Conservation (phyloP, 148 eudicot genomes). For the Fagopyrum homotropicum region DNA sequence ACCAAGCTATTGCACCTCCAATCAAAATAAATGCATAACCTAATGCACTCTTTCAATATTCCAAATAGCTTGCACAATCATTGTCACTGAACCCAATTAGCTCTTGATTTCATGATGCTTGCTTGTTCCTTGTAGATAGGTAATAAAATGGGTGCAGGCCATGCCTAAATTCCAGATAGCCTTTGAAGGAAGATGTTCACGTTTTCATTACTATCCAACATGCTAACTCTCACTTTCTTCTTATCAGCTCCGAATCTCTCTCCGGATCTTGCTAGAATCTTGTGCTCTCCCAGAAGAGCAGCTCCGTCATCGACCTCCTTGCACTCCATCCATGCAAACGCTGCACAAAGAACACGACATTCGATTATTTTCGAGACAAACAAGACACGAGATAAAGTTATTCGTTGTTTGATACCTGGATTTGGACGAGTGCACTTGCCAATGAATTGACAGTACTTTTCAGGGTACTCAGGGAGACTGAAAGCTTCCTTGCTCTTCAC, state of each 20-base stretch:
- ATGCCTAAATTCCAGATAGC: constrained; percentile 23
- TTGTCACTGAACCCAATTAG: too few relatives aligned
- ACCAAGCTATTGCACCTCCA: too few relatives aligned
- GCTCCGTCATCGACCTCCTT: constrained; percentile 47
- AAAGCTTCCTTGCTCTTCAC: constrained; percentile 33
- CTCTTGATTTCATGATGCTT: too few relatives aligned
- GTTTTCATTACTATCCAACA: constrained; percentile 57
- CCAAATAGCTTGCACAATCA: too few relatives aligned
- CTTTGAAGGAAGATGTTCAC: constrained; percentile 53
- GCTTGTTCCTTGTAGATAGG: not conserved
- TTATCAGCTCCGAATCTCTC: constrained; percentile 48
- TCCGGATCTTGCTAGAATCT: constrained; percentile 54
- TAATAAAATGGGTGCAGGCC: not conserved
- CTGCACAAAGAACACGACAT: constrained; percentile 13
- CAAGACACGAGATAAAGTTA: not conserved
- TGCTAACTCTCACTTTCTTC: constrained; percentile 53
- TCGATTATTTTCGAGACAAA: not conserved
- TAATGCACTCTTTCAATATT: too few relatives aligned
- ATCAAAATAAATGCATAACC: too few relatives aligned
- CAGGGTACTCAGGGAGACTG: constrained; percentile 33
- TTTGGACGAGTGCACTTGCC: constrained; percentile 27
- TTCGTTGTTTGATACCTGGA: constrained; percentile 41
- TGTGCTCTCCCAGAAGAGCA: constrained; percentile 34
- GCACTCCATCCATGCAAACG: constrained; percentile 78
- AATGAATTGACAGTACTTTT: constrained; percentile 39